phyloP scores from a whole-genome alignment of 345 rosid genomes.

The Dimocarpus longan region DNA sequence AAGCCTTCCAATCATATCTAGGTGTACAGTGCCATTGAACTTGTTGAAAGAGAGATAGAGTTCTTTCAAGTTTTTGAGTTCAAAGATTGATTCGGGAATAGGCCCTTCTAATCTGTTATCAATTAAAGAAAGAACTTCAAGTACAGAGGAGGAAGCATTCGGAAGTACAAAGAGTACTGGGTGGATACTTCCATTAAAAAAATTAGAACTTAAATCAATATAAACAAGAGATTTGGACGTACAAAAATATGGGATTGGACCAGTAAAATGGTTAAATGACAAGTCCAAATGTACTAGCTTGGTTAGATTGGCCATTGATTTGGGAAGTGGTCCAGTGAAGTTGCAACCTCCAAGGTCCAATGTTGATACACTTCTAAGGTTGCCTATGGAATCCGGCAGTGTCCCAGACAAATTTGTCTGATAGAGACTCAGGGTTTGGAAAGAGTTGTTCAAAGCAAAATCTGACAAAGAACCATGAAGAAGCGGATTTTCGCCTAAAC shows the following conservation, averaged over 20 bases:
- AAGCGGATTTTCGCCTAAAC: slow-evolving; percentile 3
- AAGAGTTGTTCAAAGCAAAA: slow-evolving; percentile 16
- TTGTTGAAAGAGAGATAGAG: slow-evolving; percentile 45
- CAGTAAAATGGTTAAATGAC: slow-evolving; percentile 29
- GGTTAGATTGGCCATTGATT: slow-evolving; percentile 20
- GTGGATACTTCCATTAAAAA: slow-evolving; percentile 38
- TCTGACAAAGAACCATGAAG: slow-evolving; percentile 30
- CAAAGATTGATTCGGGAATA: slow-evolving; percentile 16
- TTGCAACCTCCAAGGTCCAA: slow-evolving; percentile 14
- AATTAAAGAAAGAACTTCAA: slow-evolving; percentile 40
- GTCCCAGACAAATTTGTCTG: slow-evolving; percentile 27
- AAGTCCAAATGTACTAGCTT: slow-evolving; percentile 34
- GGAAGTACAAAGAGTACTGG: too few species aligned
- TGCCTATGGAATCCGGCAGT: slow-evolving; percentile 28
- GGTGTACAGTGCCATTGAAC: slow-evolving; percentile 34
- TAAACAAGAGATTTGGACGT: slow-evolving; percentile 22
- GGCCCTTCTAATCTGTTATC: slow-evolving; percentile 38
- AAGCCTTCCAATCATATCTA: background rate
- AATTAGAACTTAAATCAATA: slow-evolving; percentile 28
- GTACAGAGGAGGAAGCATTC: background rate
- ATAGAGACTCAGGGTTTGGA: slow-evolving; percentile 29
- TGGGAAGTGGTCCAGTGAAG: slow-evolving; percentile 27
- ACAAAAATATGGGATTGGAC: slow-evolving; percentile 37
- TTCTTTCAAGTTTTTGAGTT: slow-evolving; percentile 22
- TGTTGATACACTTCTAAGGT: slow-evolving; percentile 28